Evolutionary conservation across 176 grass and related monocot genomes (phyloP).

Genomic region (Tillandsia leiboldiana): DNA sequence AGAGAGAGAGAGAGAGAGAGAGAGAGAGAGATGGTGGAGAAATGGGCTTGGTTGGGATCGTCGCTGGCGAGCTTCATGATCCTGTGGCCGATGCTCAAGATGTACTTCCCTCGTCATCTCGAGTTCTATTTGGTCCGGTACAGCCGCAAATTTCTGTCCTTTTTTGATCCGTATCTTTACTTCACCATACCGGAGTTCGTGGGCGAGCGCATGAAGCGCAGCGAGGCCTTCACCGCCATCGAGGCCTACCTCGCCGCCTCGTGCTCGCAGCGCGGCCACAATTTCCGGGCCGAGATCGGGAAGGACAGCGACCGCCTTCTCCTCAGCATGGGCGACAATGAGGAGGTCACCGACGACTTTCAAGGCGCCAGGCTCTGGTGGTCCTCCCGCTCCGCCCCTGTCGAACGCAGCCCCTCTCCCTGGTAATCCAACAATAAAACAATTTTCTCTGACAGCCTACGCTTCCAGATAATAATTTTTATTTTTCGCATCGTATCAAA

Average conservation of each 20-base stretch:
- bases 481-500: no score
- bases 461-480: no score
- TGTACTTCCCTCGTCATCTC: conserved; percentile 9
- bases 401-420: background rate
- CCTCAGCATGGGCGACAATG: conserved; percentile 26
- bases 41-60: background rate
- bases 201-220: conserved; percentile 17
- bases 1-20: conserved; percentile 8
- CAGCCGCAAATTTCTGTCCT: background rate
- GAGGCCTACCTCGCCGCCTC: background rate
- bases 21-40: background rate
- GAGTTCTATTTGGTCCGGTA: background rate
- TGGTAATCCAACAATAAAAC: background rate
- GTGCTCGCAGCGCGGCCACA: background rate
- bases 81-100: conserved; percentile 8
- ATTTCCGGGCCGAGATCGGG: conserved; percentile 6
- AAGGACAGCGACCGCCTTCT: conserved; percentile 16
- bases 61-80: background rate
- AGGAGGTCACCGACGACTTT: conserved; percentile 43
- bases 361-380: background rate
- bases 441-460: no score
- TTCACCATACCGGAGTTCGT: conserved; percentile 19
- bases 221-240: conserved; percentile 5
- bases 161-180: conserved; percentile 23
- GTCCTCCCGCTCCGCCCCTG: background rate